Evolutionary conservation across 345 rosid species (phyloP).

Genomic region (Abelmoschus esculentus): DNA sequence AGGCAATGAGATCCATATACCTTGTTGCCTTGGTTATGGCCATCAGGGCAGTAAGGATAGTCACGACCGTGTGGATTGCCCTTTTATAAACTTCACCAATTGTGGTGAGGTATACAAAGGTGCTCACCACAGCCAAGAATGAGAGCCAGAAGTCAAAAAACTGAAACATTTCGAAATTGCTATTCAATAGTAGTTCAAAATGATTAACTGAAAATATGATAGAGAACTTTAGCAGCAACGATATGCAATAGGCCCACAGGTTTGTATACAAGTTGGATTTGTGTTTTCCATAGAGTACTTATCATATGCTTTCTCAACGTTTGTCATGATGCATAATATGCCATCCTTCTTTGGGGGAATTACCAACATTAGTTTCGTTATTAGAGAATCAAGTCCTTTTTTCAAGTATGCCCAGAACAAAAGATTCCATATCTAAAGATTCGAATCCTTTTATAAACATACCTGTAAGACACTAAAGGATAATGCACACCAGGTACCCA

Average conservation of each 20-base stretch:
- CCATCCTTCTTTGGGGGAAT: neutral
- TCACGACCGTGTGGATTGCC: conserved; percentile 74
- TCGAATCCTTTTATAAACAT: neutral
- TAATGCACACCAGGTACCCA: conserved; percentile 86
- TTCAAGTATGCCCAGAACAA: too few species aligned
- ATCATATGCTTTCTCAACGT: neutral
- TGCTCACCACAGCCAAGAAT: conserved; percentile 93
- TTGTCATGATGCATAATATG: neutral
- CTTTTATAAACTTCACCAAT: conserved; percentile 49
- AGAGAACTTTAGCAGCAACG: neutral
- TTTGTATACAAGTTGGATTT: too few species aligned
- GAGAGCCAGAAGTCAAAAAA: conserved; percentile 99
- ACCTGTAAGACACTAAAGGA: conserved; percentile 78
- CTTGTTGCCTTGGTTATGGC: conserved; percentile 93
- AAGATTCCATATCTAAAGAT: too few species aligned
- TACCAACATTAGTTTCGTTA: neutral
- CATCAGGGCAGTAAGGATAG: conserved; percentile 85
- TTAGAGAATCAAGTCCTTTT: too few species aligned
- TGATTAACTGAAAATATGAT: neutral
- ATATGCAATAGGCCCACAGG: neutral
- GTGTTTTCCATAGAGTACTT: neutral
- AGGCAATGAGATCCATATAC: conserved; percentile 27
- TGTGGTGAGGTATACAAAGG: conserved; percentile 69
- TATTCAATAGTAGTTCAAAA: conserved; percentile 16
- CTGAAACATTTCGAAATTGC: conserved; percentile 38